Percentiles rank a stretch among this genome's conserved stretches.
phyloP scores from a whole-genome alignment of 2,329 filamentous ascomycete genomes.

The Rutstroemia sydowiana region DNA sequence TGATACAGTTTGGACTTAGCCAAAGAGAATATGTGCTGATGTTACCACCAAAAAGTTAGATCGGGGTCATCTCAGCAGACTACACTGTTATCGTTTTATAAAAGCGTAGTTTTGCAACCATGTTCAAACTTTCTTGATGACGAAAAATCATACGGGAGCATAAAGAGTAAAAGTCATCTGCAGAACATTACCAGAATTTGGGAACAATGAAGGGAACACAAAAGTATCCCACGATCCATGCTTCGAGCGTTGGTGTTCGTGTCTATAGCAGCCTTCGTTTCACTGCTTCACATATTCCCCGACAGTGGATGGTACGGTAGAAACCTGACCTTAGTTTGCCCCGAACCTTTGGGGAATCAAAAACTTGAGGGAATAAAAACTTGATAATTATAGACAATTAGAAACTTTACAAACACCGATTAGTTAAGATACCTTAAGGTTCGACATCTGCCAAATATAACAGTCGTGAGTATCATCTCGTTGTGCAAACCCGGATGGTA shows the following conservation, averaged over 20 bases:
- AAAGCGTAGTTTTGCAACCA: neutral
- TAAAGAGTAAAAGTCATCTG: slow-evolving; percentile 5
- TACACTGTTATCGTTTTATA: neutral
- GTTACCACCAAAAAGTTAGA: slow-evolving; percentile 44
- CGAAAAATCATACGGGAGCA: neutral
- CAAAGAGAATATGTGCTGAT: slow-evolving; percentile 94
- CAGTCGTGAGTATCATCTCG: no score
- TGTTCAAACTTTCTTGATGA: neutral
- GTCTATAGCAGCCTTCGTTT: neutral
- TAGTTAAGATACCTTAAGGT: no score
- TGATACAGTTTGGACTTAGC: slow-evolving; percentile 81
- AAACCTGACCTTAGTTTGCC: neutral
- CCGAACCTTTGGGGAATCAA: no score
- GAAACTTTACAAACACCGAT: neutral
- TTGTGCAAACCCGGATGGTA: neutral
- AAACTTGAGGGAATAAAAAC: no score
- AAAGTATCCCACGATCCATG: neutral
- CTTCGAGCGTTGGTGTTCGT: neutral
- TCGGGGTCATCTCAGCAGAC: neutral
- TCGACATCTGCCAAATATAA: no score
- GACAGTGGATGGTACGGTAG: neutral
- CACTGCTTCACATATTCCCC: neutral
- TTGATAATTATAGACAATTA: neutral
- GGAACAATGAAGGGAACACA: neutral
- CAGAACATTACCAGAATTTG: neutral